Conservation (phyloP, 179 eudicot genomes). For the Amaranthus tricolor region DNA sequence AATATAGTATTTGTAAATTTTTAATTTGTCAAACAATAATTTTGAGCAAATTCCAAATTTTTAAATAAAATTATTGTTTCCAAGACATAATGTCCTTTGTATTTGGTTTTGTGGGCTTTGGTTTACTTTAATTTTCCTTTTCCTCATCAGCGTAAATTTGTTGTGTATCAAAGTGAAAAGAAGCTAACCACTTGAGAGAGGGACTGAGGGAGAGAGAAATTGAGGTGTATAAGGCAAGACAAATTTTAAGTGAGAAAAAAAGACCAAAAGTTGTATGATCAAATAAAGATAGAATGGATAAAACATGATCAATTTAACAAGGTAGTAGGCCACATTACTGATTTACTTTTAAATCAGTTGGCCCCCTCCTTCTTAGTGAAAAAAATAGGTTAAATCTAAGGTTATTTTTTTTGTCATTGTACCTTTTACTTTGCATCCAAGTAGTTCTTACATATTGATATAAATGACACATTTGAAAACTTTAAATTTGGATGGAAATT, state of each 20-base stretch:
- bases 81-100: constrained; percentile 13
- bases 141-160: constrained; percentile 13
- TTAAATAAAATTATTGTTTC: no score
- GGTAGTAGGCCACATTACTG: neutral
- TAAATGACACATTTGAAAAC: no score
- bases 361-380: neutral
- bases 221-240: constrained; percentile 23
- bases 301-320: constrained; percentile 19
- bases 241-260: constrained; percentile 19
- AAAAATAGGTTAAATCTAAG: no score
- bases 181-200: constrained; percentile 1
- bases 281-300: constrained; percentile 16
- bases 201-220: neutral
- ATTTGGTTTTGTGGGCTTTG: constrained; percentile 24
- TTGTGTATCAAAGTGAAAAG: constrained; percentile 21
- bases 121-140: neutral
- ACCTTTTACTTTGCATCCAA: no score
- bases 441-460: no score
- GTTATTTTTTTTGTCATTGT: no score
- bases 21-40: no score
- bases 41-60: no score
- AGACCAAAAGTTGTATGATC: constrained; percentile 18
- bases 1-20: no score
- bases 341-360: neutral
- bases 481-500: no score